Base-by-base conservation (phyloP, 2,329 filamentous ascomycete species). In the Xylariaceae sp. region DNA sequence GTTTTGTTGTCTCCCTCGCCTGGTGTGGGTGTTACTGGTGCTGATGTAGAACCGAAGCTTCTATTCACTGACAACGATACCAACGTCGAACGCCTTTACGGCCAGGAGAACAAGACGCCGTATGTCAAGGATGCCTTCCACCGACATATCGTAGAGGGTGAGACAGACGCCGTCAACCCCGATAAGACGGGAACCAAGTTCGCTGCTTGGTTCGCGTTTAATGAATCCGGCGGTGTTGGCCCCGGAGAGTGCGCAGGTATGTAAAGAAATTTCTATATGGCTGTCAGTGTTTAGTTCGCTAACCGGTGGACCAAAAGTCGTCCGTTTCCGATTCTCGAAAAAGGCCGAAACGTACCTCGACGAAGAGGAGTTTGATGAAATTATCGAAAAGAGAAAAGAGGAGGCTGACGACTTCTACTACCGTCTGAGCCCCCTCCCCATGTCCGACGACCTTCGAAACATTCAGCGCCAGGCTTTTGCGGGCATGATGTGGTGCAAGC, bases 401-500 rank as follows among this genome's bases (percentile, higher is more conserved):
- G 93, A 97, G 70, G 93, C 93, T 5, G 93, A 97, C 72, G 92
- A 97, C 62, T 97, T 97, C 73, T 97, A 95, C 78, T 94, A 88
- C 77, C 85, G 90, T 60, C 88, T 97, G 73, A 97, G 91, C 74
- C 93, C 93, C 2, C 80, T 97, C 45, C 93, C 92, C 2, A 96
- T 97, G 88, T 83, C 90, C 0, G 92, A 97, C 53, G 93, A 97
- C 71, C 81, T 97, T 60, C 88, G 92, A 66, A 97, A 95, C 74
- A 94, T 97, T 67, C 94, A 97, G 76, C 85, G 93, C 66, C 92
- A 97, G 73, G 94, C 93, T 3, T 89, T 97, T 66, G 87, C 92
- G 0, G 93, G 94, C 56, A 97, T 97, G 93, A 88, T 97, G 82
- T 97, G 93, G 93, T 95, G 89, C 64, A 97, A 97, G 74, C 93